Conservation (phyloP, 164 flowering plant species). For the Piper longum region DNA sequence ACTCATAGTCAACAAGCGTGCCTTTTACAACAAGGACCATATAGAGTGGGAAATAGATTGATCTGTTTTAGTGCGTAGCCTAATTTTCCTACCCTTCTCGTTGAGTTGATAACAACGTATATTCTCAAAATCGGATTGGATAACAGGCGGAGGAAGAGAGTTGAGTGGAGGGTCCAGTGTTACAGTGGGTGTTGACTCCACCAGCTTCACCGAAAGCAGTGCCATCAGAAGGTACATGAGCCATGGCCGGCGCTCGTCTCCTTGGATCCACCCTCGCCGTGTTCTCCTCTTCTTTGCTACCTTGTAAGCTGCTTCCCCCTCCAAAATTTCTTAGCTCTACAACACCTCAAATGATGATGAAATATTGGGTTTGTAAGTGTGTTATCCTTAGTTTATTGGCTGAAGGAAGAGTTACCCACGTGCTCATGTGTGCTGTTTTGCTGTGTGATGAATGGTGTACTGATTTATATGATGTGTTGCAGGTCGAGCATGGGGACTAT, state of each 20-base stretch:
- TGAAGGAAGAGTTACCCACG: background rate
- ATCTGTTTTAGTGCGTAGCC: too few relatives aligned
- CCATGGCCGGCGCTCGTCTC: constrained; percentile 5
- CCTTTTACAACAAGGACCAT: too few relatives aligned
- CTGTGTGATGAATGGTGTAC: too few relatives aligned
- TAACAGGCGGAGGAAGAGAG: background rate
- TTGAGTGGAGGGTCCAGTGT: too few relatives aligned
- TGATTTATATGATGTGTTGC: constrained; percentile 2
- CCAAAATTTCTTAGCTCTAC: background rate
- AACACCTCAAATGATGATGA: too few relatives aligned
- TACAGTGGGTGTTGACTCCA: background rate
- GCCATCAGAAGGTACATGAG: constrained; percentile 9
- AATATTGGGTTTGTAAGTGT: background rate
- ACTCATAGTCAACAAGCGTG: too few relatives aligned
- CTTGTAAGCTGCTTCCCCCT: constrained; percentile 30
- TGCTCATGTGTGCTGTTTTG: too few relatives aligned
- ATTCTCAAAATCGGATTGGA: too few relatives aligned
- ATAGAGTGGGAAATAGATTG: too few relatives aligned
- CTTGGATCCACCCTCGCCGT: constrained; percentile 51
- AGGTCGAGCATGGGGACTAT: constrained; percentile 85
- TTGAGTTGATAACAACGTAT: too few relatives aligned
- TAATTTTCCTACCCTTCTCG: too few relatives aligned
- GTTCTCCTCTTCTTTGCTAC: constrained; percentile 67
- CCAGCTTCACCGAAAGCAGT: constrained; percentile 1
- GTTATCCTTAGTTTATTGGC: too few relatives aligned